phyloP scores from a whole-genome alignment of 1,284 basidiomycete species.

The Leccinum subrobustum region DNA sequence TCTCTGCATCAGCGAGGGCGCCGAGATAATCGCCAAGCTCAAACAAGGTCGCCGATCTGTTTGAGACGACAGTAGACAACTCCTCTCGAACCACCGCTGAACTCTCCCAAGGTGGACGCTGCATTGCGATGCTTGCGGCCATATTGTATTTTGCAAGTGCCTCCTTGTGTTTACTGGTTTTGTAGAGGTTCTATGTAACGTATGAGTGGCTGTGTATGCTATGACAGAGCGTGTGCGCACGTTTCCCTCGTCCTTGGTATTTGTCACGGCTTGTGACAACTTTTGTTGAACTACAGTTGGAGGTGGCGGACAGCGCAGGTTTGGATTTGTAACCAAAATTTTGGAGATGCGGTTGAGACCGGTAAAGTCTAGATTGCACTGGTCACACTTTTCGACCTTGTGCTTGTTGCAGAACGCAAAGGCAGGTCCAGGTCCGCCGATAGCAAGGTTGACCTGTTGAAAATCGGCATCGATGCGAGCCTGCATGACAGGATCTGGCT shows the following conservation, averaged over 20 bases:
- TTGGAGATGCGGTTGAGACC: slow-evolving; percentile 72
- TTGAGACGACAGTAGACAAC: slow-evolving; percentile 84
- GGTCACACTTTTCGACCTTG: slow-evolving; percentile 66
- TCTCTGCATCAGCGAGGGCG: slow-evolving; percentile 89
- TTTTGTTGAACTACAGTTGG: slow-evolving; percentile 75
- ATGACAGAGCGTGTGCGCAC: slow-evolving; percentile 41
- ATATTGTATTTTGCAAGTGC: slow-evolving; percentile 85
- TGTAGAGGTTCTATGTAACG: slow-evolving; percentile 65
- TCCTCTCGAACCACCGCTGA: slow-evolving; percentile 86
- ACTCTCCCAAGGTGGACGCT: slow-evolving; percentile 89
- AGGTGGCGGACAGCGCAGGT: slow-evolving; percentile 78
- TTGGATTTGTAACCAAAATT: slow-evolving; percentile 68
- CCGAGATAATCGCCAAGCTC: slow-evolving; percentile 77
- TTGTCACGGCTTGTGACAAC: slow-evolving; percentile 68
- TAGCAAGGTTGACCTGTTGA: slow-evolving; percentile 53
- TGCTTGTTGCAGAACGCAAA: slow-evolving; percentile 61
- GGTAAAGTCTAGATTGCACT: slow-evolving; percentile 70
- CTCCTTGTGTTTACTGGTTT: slow-evolving; percentile 65
- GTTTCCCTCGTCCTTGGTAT: slow-evolving; percentile 89
- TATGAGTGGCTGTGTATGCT: slow-evolving; percentile 4
- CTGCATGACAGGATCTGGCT: slow-evolving; percentile 67
- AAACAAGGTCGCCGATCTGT: slow-evolving; percentile 85
- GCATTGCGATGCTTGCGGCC: slow-evolving; percentile 79
- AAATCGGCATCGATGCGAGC: slow-evolving; percentile 75
- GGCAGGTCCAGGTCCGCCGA: slow-evolving; percentile 52